phyloP scores from a whole-genome alignment of 1,139 yeast genomes.

The Saccharomyces pastorianus region DNA sequence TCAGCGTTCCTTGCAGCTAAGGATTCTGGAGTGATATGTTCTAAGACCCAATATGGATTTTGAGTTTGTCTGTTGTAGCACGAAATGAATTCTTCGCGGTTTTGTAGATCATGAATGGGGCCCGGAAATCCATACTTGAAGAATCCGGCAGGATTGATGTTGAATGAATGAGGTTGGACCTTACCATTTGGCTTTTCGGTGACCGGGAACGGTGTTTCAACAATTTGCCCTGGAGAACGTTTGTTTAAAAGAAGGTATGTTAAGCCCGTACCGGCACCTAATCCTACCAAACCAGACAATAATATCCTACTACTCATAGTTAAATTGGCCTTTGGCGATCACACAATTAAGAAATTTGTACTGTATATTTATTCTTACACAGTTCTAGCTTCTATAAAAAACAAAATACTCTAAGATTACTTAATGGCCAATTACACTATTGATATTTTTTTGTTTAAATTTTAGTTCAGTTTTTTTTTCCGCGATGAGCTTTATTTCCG shows the following conservation, averaged over 20 bases:
- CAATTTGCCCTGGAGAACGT: not conserved
- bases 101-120: slow-evolving; percentile 77
- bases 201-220: not conserved
- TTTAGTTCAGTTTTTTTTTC: not conserved
- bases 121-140: slow-evolving; percentile 92
- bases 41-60: slow-evolving; percentile 90
- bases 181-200: not conserved
- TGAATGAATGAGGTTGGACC: slow-evolving; percentile 17
- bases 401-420: not conserved
- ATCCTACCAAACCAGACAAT: slow-evolving; percentile 7
- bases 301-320: slow-evolving; percentile 6
- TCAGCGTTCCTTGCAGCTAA: slow-evolving; percentile 49
- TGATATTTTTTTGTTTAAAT: not conserved
- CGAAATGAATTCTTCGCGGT: slow-evolving; percentile 67
- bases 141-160: slow-evolving; percentile 62
- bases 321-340: not conserved
- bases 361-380: not conserved
- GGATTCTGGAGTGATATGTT: slow-evolving; percentile 77
- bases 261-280: slow-evolving; percentile 13
- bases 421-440: not conserved
- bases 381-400: not conserved
- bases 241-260: slow-evolving; percentile 5
- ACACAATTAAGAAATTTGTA: not conserved
- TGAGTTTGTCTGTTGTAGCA: slow-evolving; percentile 79
- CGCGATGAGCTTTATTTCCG: not conserved